Percentiles rank a stretch among this genome's conserved stretches.
phyloP scores from a whole-genome alignment of 164 flowering plant genomes.

The Protea cynaroides region DNA sequence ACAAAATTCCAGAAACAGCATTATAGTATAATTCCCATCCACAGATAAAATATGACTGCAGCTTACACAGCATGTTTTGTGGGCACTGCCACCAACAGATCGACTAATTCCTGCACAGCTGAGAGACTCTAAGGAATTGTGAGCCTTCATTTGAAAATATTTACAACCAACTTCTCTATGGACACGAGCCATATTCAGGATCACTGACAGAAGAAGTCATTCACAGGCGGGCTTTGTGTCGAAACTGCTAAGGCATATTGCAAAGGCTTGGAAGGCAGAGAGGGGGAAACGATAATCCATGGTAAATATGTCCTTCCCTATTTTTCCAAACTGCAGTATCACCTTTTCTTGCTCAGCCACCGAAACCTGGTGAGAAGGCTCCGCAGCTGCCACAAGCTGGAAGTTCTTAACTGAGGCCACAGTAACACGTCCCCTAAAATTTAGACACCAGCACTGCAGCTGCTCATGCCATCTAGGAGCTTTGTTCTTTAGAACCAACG shows the following conservation, averaged over 20 bases:
- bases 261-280: constrained; percentile 88
- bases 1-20: background rate
- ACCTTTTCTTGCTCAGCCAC: constrained; percentile 71
- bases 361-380: constrained; percentile 41
- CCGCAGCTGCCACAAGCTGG: constrained; percentile 80
- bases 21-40: constrained; percentile 5
- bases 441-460: constrained; percentile 90
- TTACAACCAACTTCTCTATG: constrained; percentile 25
- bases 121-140: too few relatives aligned
- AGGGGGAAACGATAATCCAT: constrained; percentile 84
- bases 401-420: constrained; percentile 96
- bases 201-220: constrained; percentile 23
- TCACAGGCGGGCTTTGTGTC: constrained; percentile 89
- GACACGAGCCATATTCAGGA: constrained; percentile 14
- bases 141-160: constrained; percentile 22
- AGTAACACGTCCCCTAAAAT: constrained; percentile 86
- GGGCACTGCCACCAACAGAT: constrained; percentile 3
- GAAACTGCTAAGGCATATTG: constrained; percentile 81
- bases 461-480: constrained; percentile 91
- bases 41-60: constrained; percentile 14
- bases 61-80: constrained; percentile 19
- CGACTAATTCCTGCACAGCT: constrained; percentile 19
- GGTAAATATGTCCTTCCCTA: constrained; percentile 87
- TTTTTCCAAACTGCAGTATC: constrained; percentile 82
- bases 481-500: constrained; percentile 63